phyloP scores from a whole-genome alignment of 2,329 filamentous ascomycete genomes.

The Plectosphaerella sp. region DNA sequence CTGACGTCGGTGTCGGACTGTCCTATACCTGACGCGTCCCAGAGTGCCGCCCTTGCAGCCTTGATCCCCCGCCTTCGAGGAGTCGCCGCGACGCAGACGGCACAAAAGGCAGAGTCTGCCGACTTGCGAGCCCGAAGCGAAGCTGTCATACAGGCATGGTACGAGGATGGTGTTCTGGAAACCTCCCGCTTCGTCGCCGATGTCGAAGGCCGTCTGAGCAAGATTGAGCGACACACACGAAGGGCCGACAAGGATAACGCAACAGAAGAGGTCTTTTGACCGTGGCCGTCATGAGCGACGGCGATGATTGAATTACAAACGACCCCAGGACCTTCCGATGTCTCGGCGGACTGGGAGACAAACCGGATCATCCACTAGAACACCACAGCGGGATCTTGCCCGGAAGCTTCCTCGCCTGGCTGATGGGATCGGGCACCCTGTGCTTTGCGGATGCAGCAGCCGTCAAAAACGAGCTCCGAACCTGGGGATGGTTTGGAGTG shows the following conservation, averaged over 20 bases:
- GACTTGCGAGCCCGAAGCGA: constrained; percentile 62
- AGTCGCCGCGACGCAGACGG: constrained; percentile 54
- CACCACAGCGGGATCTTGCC: too few species aligned
- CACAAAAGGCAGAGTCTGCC: constrained; percentile 58
- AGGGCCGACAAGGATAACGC: constrained; percentile 51
- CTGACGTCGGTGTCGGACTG: constrained; percentile 53
- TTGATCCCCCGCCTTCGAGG: constrained; percentile 59
- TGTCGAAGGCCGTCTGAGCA: constrained; percentile 63
- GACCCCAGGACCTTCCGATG: too few species aligned
- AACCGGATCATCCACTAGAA: too few species aligned
- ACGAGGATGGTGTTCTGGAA: constrained; percentile 65
- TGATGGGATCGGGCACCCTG: too few species aligned
- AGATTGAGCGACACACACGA: constrained; percentile 61
- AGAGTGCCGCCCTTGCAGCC: constrained; percentile 51
- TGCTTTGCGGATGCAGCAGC: too few species aligned
- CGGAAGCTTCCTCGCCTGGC: too few species aligned
- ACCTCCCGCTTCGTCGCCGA: constrained; percentile 66
- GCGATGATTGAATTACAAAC: too few species aligned
- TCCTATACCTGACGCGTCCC: constrained; percentile 49
- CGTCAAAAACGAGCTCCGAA: too few species aligned
- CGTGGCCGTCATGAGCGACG: too few species aligned
- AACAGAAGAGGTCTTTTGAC: too few species aligned
- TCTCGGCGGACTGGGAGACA: too few species aligned
- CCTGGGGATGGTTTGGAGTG: too few species aligned
- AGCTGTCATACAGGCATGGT: constrained; percentile 62